These are phyloP conservation scores for Mrakia frigida DNA, from an alignment of 768 basidiomycete genomes.

Conservation along the genomic window DNA sequence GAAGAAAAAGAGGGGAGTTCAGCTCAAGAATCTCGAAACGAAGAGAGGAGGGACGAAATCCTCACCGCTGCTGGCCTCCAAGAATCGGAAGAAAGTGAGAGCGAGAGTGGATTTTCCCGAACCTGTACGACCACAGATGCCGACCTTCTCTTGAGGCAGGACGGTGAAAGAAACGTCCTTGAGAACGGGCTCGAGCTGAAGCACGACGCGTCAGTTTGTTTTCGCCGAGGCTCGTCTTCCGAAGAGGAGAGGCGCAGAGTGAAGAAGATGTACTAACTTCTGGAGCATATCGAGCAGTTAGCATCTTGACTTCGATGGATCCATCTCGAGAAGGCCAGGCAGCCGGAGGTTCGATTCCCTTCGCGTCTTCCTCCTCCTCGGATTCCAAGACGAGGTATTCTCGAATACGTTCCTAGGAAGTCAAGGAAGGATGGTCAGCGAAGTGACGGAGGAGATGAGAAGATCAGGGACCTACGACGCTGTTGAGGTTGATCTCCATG, in stretches of 20 bases:
- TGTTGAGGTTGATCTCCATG: slow-evolving; percentile 31
- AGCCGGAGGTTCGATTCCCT: slow-evolving; percentile 46
- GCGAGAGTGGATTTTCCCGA: slow-evolving; percentile 46
- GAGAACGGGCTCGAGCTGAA: slow-evolving; percentile 39
- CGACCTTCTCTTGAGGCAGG: slow-evolving; percentile 46
- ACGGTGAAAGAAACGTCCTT: slow-evolving; percentile 46
- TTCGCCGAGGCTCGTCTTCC: slow-evolving; percentile 35
- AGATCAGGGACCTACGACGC: slow-evolving; percentile 29
- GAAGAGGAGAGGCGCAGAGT: slow-evolving; percentile 32
- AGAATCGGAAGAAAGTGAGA: slow-evolving; percentile 48
- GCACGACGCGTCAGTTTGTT: neutral
- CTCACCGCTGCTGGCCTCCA: slow-evolving; percentile 41
- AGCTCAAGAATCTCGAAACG: neutral
- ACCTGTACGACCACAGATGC: slow-evolving; percentile 43
- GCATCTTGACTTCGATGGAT: slow-evolving; percentile 43
- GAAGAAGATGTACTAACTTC: slow-evolving; percentile 31
- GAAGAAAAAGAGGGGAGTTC: too few relatives aligned
- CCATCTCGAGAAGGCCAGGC: slow-evolving; percentile 45
- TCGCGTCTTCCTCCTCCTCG: slow-evolving; percentile 36
- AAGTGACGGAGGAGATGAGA: slow-evolving; percentile 35
- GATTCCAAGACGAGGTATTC: slow-evolving; percentile 38
- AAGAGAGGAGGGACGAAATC: too few relatives aligned
- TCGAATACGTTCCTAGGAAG: slow-evolving; percentile 33
- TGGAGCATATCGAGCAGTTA: slow-evolving; percentile 44
- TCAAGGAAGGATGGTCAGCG: slow-evolving; percentile 35